Percentiles rank a stretch among this genome's conserved stretches.
These are phyloP conservation scores for Picea sitchensis DNA, from an alignment of 75 land plant species.

Conservation along the genomic window DNA sequence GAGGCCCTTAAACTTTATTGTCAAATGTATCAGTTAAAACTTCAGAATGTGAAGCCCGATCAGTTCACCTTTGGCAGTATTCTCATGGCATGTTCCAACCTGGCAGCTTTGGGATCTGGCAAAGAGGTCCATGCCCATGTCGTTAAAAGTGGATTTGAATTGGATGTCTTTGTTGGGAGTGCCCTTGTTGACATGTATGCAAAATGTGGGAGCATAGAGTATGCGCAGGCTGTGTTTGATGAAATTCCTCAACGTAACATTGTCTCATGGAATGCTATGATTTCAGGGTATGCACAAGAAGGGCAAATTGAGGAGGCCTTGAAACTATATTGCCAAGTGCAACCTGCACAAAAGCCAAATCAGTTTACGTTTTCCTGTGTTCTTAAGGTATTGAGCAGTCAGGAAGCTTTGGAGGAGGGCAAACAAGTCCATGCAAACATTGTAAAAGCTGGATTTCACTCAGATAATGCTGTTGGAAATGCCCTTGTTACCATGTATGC, in stretches of 20 bases:
- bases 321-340: slow-evolving; percentile 13
- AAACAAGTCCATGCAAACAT: slow-evolving; percentile 16
- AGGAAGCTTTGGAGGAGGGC: slow-evolving; percentile 3
- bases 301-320: slow-evolving; percentile 50
- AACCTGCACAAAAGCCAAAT: slow-evolving; percentile 6
- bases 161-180: neutral
- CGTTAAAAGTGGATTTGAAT: slow-evolving; percentile 33
- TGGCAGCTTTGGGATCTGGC: slow-evolving; percentile 47
- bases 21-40: slow-evolving; percentile 33
- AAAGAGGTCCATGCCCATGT: slow-evolving; percentile 46
- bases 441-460: slow-evolving; percentile 8
- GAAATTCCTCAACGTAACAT: slow-evolving; percentile 34
- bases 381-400: slow-evolving; percentile 7
- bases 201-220: slow-evolving; percentile 22
- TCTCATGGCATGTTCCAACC: slow-evolving; percentile 48
- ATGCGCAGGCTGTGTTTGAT: slow-evolving; percentile 39
- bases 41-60: slow-evolving; percentile 35
- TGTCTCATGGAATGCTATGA: slow-evolving; percentile 50
- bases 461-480: slow-evolving; percentile 7
- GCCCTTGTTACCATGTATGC: slow-evolving; percentile 24
- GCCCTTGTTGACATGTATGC: slow-evolving; percentile 42
- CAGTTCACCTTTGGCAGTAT: slow-evolving; percentile 54
- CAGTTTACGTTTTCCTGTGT: slow-evolving; percentile 12
- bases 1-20: slow-evolving; percentile 41
- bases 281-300: slow-evolving; percentile 29